Conservation (phyloP, 352 stramenopile species). For the Globisporangium abappressorium region DNA sequence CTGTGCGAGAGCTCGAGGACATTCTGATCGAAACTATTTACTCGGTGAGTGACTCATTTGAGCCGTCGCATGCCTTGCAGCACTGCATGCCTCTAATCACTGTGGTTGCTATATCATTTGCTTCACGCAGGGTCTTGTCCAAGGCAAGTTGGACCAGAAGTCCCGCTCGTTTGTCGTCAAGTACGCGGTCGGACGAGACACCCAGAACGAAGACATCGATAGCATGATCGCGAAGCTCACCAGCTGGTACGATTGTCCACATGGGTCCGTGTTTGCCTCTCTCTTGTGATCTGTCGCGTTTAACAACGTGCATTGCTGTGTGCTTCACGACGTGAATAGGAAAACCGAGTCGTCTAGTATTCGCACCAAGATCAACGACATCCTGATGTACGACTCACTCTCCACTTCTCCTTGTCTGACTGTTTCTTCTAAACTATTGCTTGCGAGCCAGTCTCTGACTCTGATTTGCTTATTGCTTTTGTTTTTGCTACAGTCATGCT, state of each 20-base stretch:
- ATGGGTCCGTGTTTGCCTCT: neutral
- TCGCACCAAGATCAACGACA: conserved; percentile 60
- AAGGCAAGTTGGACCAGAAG: conserved; percentile 91
- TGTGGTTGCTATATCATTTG: neutral
- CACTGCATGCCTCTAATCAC: neutral
- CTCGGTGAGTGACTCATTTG: conserved; percentile 45
- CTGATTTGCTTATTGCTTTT: neutral
- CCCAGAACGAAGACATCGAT: conserved; percentile 79
- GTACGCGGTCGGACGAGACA: conserved; percentile 87
- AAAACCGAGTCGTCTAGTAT: conserved; percentile 61
- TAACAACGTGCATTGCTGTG: neutral
- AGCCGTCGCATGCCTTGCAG: neutral
- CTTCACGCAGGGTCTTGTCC: conserved; percentile 65
- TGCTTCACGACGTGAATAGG: conserved; percentile 19
- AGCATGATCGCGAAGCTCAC: conserved; percentile 87
- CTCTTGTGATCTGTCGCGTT: neutral
- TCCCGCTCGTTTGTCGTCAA: conserved; percentile 77
- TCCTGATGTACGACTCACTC: conserved; percentile 44
- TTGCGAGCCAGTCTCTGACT: neutral
- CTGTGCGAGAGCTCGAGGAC: conserved; percentile 89
- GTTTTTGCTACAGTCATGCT: conserved; percentile 33
- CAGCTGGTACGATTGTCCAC: conserved; percentile 44
- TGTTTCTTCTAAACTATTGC: too few species aligned
- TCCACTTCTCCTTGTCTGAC: too few species aligned
- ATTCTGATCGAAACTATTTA: conserved; percentile 93